A percentile compares a stretch with the other conserved stretches of the same genome.
Conservation (phyloP, 208 protist species). For the Tetramitus jugosus region DNA sequence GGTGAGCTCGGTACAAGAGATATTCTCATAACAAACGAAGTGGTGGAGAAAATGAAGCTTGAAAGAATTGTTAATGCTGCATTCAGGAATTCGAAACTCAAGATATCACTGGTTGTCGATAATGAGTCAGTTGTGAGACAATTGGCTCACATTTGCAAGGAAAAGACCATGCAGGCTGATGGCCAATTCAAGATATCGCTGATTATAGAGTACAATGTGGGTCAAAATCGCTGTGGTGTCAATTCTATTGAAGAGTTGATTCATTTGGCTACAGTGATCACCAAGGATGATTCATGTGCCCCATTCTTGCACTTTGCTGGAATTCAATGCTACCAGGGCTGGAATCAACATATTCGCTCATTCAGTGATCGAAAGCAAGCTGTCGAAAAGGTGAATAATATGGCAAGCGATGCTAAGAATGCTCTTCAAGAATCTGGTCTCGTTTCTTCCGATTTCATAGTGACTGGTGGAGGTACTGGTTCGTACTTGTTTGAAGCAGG, state of each 20-base stretch:
- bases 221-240: slow-evolving; percentile 1
- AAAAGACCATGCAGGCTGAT: background rate
- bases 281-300: background rate
- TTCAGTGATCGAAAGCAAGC: slow-evolving; percentile 8
- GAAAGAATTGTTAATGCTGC: background rate
- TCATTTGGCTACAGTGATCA: background rate
- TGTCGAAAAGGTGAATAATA: background rate
- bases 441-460: background rate
- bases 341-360: slow-evolving; percentile 9
- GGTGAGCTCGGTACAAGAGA: too few relatives aligned
- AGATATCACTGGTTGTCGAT: background rate
- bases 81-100: background rate
- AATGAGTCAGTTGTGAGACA: background rate
- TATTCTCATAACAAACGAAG: slow-evolving; percentile 22
- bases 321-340: slow-evolving; percentile 12
- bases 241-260: too few relatives aligned
- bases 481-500: slow-evolving; percentile 10
- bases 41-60: background rate
- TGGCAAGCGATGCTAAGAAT: background rate
- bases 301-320: background rate
- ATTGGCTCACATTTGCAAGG: background rate
- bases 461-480: slow-evolving; percentile 25
- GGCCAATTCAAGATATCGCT: background rate
- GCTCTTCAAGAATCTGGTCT: background rate
- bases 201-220: slow-evolving; percentile 1